These are phyloP conservation scores for Penicillium sp. DNA, from an alignment of 2,329 filamentous ascomycete genomes.

Conservation along the genomic window DNA sequence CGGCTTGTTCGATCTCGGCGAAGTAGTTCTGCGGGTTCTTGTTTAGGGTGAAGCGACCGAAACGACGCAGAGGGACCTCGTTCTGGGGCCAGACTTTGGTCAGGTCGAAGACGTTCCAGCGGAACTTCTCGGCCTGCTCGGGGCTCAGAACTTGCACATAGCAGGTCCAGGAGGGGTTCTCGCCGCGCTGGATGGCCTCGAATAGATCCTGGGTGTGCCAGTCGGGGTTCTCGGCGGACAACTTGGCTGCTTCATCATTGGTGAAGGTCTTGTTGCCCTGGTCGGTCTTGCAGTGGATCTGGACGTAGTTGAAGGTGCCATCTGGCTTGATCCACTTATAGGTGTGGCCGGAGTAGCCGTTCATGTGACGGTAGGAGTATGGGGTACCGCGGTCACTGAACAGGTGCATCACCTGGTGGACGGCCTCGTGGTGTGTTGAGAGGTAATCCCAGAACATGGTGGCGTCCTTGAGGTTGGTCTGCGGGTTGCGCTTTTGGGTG, in stretches of 20 bases:
- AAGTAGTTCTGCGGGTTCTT: conserved; percentile 68
- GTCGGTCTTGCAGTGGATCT: conserved; percentile 64
- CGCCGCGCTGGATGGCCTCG: conserved; percentile 60
- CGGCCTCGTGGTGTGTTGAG: conserved; percentile 60
- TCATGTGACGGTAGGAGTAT: conserved; percentile 65
- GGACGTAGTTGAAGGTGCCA: conserved; percentile 65
- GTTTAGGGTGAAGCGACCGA: conserved; percentile 65
- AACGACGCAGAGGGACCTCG: conserved; percentile 60
- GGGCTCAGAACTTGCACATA: conserved; percentile 65
- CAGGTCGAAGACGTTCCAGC: conserved; percentile 66
- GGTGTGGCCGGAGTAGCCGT: conserved; percentile 67
- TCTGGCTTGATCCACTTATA: conserved; percentile 67
- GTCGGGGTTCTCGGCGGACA: conserved; percentile 61
- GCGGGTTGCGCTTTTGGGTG: conserved; percentile 71
- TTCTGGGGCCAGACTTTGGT: conserved; percentile 69
- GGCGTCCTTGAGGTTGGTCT: conserved; percentile 67
- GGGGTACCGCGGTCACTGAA: conserved; percentile 68
- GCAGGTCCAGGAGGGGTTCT: conserved; percentile 63
- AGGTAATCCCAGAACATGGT: conserved; percentile 70
- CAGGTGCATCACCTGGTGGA: conserved; percentile 65
- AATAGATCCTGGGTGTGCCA: conserved; percentile 65
- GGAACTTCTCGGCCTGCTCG: conserved; percentile 60
- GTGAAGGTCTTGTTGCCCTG: conserved; percentile 63
- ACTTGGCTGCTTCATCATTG: conserved; percentile 56
- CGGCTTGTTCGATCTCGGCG: conserved; percentile 68